phyloP scores from a whole-genome alignment of 257 asterid species.

The Buddleja alternifolia region DNA sequence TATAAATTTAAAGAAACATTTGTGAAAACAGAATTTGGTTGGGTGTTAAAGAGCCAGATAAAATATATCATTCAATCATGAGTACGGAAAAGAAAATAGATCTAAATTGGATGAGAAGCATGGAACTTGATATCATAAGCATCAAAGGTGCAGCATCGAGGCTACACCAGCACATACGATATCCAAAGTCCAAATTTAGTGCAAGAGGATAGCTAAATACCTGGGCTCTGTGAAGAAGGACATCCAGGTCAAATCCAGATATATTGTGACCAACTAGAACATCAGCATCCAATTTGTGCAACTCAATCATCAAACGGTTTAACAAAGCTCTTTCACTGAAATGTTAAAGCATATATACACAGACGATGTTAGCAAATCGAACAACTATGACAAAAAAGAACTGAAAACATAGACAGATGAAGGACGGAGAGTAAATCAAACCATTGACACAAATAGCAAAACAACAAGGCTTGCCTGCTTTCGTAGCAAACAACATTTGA shows the following conservation, averaged over 20 bases:
- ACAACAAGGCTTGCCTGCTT: conserved; percentile 63
- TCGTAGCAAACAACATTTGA: conserved; percentile 68
- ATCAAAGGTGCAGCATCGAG: conserved; percentile 24
- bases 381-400: conserved; percentile 10
- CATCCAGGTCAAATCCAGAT: conserved; percentile 98
- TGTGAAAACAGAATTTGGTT: neutral
- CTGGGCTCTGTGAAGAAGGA: conserved; percentile 98
- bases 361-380: conserved; percentile 25
- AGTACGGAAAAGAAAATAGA: conserved; percentile 6
- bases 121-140: conserved; percentile 27
- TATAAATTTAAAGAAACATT: neutral
- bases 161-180: conserved; percentile 14
- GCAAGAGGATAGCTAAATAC: conserved; percentile 39
- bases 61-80: neutral
- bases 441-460: conserved; percentile 19
- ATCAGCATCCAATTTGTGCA: conserved; percentile 88
- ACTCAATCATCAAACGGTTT: conserved; percentile 85
- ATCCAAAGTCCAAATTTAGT: conserved; percentile 27
- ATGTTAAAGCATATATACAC: conserved; percentile 23
- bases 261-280: conserved; percentile 95
- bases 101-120: conserved; percentile 13
- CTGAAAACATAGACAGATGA: conserved; percentile 17
- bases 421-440: conserved; percentile 20
- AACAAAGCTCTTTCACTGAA: conserved; percentile 95
- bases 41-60: conserved; percentile 9